These are phyloP conservation scores for Alternaria viburni DNA, from an alignment of 2,329 filamentous ascomycete genomes.

Conservation along the genomic window DNA sequence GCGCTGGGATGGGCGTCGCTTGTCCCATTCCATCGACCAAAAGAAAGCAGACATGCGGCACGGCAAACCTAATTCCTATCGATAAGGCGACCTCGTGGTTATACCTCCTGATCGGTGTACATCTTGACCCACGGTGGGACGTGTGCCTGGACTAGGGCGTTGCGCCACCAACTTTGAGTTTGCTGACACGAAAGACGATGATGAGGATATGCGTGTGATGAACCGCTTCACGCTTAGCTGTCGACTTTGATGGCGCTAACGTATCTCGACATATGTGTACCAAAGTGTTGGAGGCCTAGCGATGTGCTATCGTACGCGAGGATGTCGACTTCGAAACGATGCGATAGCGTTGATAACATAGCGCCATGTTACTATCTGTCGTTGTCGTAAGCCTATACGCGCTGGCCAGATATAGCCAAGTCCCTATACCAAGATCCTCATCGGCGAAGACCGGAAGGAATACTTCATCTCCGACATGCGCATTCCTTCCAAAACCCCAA, in stretches of 20 bases:
- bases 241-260: not conserved
- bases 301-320: not conserved
- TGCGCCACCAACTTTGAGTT: constrained; percentile 14
- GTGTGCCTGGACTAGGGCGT: constrained; percentile 2
- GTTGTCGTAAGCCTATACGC: not conserved
- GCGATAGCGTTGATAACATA: not conserved
- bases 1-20: constrained; percentile 8
- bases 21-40: constrained; percentile 6
- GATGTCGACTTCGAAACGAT: not conserved
- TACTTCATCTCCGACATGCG: not conserved
- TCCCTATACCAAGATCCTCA: not conserved
- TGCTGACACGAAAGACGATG: not conserved
- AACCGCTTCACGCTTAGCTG: not conserved
- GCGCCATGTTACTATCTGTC: not conserved
- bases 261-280: not conserved
- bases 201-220: not conserved
- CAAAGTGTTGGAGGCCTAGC: not conserved
- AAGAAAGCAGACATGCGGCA: constrained; percentile 7
- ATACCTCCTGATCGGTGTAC: constrained; percentile 1
- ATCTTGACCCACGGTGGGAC: constrained; percentile 8
- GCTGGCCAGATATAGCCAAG: not conserved
- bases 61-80: constrained; percentile 8
- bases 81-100: constrained; percentile 6
- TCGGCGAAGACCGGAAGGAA: not conserved
- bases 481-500: not conserved